These are phyloP conservation scores for Phanerodontia chrysosporium DNA, from an alignment of 768 basidiomycete species.

Conservation along the genomic window DNA sequence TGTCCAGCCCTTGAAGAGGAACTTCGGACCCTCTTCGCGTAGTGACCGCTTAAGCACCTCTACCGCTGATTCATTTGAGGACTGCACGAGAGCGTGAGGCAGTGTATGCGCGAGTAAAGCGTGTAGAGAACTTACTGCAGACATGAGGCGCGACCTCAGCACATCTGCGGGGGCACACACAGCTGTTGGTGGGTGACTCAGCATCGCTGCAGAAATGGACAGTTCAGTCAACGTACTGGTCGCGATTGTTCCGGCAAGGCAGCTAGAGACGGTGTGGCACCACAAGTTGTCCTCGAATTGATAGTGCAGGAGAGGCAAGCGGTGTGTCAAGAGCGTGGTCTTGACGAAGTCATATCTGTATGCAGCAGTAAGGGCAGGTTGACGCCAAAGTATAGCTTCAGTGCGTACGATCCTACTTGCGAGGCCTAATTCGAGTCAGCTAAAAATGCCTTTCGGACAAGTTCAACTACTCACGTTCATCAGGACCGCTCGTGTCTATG, in stretches of 20 bases:
- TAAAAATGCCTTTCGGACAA: background rate
- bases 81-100: constrained; percentile 32
- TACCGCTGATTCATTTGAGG: constrained; percentile 42
- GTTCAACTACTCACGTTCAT: constrained; percentile 60
- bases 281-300: constrained; percentile 62
- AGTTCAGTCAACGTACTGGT: constrained; percentile 60
- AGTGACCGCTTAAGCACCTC: constrained; percentile 57
- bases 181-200: constrained; percentile 36
- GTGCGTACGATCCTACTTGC: constrained; percentile 78
- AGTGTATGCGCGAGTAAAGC: background rate
- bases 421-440: constrained; percentile 47
- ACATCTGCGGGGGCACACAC: constrained; percentile 80
- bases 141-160: constrained; percentile 72
- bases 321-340: constrained; percentile 44
- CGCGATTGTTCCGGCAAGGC: constrained; percentile 68
- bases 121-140: constrained; percentile 45
- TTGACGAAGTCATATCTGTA: constrained; percentile 78
- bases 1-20: constrained; percentile 88
- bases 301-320: constrained; percentile 52
- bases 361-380: background rate
- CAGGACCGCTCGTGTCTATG: constrained; percentile 55
- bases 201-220: background rate
- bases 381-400: background rate
- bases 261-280: constrained; percentile 65
- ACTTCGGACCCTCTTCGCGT: constrained; percentile 68